Conservation (phyloP, 345 rosid genomes). For the Moringa oleifera region DNA sequence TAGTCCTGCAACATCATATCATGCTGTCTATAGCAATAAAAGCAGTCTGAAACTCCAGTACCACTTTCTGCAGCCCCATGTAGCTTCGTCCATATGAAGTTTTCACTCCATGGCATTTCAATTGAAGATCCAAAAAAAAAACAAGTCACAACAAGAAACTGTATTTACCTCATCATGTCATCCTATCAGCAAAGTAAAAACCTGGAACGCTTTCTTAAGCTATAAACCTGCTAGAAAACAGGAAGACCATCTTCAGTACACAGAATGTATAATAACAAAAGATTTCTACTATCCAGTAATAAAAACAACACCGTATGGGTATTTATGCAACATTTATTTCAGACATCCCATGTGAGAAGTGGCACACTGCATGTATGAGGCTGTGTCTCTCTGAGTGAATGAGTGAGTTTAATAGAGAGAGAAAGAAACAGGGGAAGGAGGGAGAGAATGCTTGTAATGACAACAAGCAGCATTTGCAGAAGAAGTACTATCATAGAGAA, state of each 20-base stretch:
- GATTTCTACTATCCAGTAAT: not conserved
- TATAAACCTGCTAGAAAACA: constrained; percentile 5
- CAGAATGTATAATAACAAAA: not conserved
- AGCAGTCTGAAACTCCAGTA: not conserved
- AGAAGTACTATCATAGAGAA: too few relatives aligned
- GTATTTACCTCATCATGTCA: not conserved
- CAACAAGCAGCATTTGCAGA: too few relatives aligned
- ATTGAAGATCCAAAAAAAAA: not conserved
- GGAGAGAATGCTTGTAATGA: too few relatives aligned
- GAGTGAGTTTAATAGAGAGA: too few relatives aligned
- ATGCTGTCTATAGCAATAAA: not conserved
- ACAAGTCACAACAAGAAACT: not conserved
- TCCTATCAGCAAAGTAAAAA: not conserved
- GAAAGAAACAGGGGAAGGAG: too few relatives aligned
- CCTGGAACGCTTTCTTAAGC: not conserved
- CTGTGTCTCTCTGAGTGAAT: too few relatives aligned
- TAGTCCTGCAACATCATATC: not conserved
- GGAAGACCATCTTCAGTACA: not conserved
- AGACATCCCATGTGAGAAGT: too few relatives aligned
- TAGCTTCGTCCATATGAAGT: not conserved
- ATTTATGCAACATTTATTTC: too few relatives aligned
- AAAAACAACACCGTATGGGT: too few relatives aligned
- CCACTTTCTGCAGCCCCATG: not conserved
- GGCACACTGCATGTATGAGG: too few relatives aligned
- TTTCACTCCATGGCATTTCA: not conserved